Evolutionary conservation across 225 moss, liverwort and hornwort genomes (phyloP).

Genomic region (Bryum argenteum): DNA sequence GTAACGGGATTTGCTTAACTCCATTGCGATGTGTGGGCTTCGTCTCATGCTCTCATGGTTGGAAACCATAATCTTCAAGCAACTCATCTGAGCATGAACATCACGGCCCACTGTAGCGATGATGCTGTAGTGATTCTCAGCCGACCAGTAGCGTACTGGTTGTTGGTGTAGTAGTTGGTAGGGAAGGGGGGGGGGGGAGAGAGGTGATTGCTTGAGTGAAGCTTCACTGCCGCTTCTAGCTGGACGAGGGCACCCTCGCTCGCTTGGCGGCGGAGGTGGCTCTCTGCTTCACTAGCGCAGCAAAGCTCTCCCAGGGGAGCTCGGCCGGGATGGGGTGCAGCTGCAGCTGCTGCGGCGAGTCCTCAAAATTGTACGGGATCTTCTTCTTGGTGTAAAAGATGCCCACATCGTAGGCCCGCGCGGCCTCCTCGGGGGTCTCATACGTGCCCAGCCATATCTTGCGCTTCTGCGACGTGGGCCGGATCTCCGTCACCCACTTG

Average conservation of each 20-base stretch:
- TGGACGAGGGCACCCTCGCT: slow-evolving; percentile 51
- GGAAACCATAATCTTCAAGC: slow-evolving; percentile 44
- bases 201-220: background rate
- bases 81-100: slow-evolving; percentile 50
- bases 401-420: slow-evolving; percentile 60
- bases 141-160: background rate
- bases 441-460: slow-evolving; percentile 71
- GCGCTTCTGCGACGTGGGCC: slow-evolving; percentile 62
- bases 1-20: background rate
- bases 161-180: background rate
- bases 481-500: slow-evolving; percentile 65
- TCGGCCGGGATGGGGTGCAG: slow-evolving; percentile 54
- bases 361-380: slow-evolving; percentile 64
- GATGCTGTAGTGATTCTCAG: slow-evolving; percentile 5
- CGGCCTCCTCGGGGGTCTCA: slow-evolving; percentile 59
- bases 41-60: slow-evolving; percentile 48
- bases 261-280: slow-evolving; percentile 62
- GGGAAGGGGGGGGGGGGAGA: too few relatives aligned
- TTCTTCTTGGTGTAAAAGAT: slow-evolving; percentile 66
- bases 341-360: slow-evolving; percentile 56
- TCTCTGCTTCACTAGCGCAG: slow-evolving; percentile 60
- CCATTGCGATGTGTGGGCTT: slow-evolving; percentile 33
- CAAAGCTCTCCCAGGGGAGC: slow-evolving; percentile 59
- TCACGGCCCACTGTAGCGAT: slow-evolving; percentile 39
- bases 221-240: slow-evolving; percentile 36